Base-by-base conservation (phyloP, 2,329 filamentous ascomycete genomes). In the Hymenoscyphus linearis region DNA sequence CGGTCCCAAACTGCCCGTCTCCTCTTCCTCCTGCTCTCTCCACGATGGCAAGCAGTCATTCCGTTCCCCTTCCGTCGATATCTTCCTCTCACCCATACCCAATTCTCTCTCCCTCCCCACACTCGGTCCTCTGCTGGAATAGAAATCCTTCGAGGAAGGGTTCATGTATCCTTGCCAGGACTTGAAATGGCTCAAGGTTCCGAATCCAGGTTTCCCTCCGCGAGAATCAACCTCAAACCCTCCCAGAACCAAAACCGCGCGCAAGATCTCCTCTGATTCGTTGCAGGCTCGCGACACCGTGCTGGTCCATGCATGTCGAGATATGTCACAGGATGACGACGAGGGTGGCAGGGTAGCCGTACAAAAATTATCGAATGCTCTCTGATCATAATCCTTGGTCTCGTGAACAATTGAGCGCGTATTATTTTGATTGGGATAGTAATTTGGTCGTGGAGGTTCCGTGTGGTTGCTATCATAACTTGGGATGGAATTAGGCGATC, bases 11-110 rank as follows among this genome's bases (percentile, higher is more conserved):
- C 26, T 44, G 5, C 57, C 57, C 18, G 52, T 59, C 52, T 54
- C 57, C 40, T 54, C 52, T 25, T 54, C 57, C 36, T 59, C 52
- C 52, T 59, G 57, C 26, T 52, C 57, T 18, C 57, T 52, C 57
- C 50, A 59, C 25, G 57, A 55, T 26, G 57, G 52, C 12, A 59
- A 31, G 7, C 50, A 54, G 25, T 54, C 34, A n/a, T 44, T 40
- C 25, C 47, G 37, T 14, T 40, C 22, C 36, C 40, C 36, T 18
- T 31, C 35, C 27, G n/a, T 26, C 14, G 18, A 27, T 22, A 35
- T 18, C 22, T 14, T 34, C 34, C 27, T 55, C 6, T 4, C 27
- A 27, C 22, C 34, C 10, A 22, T 55, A 9, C 18, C 34, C 53
- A 10, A 25, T 54, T 54, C 52, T 35, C 52, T 16, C n/a, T 54